Percentiles rank a stretch among this genome's conserved stretches.
phyloP scores from a whole-genome alignment of 345 rosid species.

The Moricandia moricandioides region DNA sequence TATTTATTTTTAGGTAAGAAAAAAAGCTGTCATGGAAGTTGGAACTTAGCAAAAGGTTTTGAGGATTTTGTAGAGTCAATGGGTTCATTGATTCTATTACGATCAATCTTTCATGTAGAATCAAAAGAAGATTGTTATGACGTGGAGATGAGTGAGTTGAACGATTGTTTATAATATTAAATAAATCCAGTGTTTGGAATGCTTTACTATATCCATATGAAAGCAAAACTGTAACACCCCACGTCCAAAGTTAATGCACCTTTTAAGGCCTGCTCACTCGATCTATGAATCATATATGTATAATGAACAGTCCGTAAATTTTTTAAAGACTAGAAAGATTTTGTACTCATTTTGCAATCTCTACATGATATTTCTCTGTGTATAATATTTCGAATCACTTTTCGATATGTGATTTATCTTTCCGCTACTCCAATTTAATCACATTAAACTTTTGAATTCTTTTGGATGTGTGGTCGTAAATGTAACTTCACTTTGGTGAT shows the following conservation, averaged over 20 bases:
- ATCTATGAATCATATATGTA: too few relatives aligned
- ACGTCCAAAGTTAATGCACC: not conserved
- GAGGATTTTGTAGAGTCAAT: not conserved
- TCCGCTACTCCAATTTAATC: too few relatives aligned
- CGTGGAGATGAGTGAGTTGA: too few relatives aligned
- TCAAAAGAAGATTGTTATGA: not conserved
- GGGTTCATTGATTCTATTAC: not conserved
- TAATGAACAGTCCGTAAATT: too few relatives aligned
- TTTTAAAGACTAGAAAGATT: too few relatives aligned
- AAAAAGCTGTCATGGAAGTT: not conserved
- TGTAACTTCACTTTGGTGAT: too few relatives aligned
- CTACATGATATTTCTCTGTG: not conserved
- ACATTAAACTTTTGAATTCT: too few relatives aligned
- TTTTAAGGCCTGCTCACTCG: too few relatives aligned
- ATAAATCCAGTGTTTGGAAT: slow-evolving; percentile 9
- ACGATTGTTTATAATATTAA: not conserved
- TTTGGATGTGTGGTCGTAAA: too few relatives aligned
- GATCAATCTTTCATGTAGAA: not conserved
- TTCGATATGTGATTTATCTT: too few relatives aligned
- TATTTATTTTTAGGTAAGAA: not conserved
- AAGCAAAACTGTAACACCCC: not conserved
- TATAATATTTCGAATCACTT: too few relatives aligned
- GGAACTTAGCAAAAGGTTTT: slow-evolving; percentile 2
- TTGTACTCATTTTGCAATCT: too few relatives aligned
- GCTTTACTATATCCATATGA: not conserved